Base-by-base conservation (phyloP, 2,329 filamentous ascomycete genomes). In the Hypoxylon sp. region DNA sequence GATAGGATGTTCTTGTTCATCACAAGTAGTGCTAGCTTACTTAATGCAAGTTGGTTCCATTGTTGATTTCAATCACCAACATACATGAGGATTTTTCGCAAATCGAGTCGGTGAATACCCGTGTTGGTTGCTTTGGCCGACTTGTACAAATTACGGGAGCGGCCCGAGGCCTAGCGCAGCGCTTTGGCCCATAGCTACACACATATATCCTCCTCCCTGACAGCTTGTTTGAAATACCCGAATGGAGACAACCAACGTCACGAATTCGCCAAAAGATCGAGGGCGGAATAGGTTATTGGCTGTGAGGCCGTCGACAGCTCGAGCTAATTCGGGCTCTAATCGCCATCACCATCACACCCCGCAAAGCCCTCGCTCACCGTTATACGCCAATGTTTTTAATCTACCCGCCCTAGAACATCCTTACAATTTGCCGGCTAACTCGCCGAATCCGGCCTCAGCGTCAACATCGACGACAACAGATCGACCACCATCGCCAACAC, bases 101-200 rank as follows among this genome's bases (percentile, higher is more conserved):
- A 44, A 44, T 22, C 9, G 39, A 44, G 39, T 44, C 39, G 39
- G 39, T 44, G 39, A 44, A 44, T n/a, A 44, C n/a, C 39, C 39
- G n/a, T 33, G n/a, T n/a, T 59, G 55, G 42, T 47, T 19, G 31
- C 44, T 26, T 35, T 13, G 48, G 29, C 35, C 42, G 46, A 44
- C 24, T 51, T 52, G 50, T 22, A 35, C 31, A 39, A 58, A 52
- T 42, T 59, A 68, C 65, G 61, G 68, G 68, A 70, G 46, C 68
- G 68, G 68, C 65, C 68, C 68, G 68, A 68, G 33, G 48, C 53
- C 17, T 65, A 70, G 53, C 58, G 61, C 60, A 59, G 24, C 53
- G 65, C 58, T 66, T 62, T 46, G 68, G 29, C 24, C 44, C 26
- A 29, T 47, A 48, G 19, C 31, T 48, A 47, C 33, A 9, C 54